A percentile compares a stretch with the other conserved stretches of the same genome.
phyloP scores from a whole-genome alignment of 768 basidiomycete species.

The Russula compacta region DNA sequence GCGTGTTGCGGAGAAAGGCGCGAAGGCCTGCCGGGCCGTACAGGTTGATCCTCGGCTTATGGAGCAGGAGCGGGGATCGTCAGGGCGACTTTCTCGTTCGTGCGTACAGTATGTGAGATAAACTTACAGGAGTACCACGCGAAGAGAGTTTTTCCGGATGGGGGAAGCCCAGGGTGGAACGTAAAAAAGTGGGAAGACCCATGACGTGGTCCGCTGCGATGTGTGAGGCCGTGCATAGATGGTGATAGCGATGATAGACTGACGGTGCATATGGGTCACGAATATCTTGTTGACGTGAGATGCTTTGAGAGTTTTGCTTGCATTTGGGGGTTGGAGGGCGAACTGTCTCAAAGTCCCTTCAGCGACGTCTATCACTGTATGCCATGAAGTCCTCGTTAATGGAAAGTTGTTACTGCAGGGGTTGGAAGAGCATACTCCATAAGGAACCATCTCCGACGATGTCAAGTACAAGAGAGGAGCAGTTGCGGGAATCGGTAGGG shows the following conservation, averaged over 20 bases:
- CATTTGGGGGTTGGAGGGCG: conserved; percentile 38
- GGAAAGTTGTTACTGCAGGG: background rate
- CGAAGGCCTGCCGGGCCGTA: conserved; percentile 78
- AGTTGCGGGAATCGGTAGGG: conserved; percentile 62
- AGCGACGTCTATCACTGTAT: conserved; percentile 72
- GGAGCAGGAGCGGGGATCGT: background rate
- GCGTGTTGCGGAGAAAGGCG: conserved; percentile 57
- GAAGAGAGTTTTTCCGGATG: conserved; percentile 25
- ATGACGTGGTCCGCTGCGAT: conserved; percentile 60
- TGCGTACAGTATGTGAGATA: background rate
- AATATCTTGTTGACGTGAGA: conserved; percentile 59
- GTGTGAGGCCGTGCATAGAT: too few species aligned
- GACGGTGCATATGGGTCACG: conserved; percentile 78
- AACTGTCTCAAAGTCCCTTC: conserved; percentile 74
- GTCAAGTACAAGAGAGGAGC: conserved; percentile 63
- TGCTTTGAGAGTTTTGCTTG: conserved; percentile 29
- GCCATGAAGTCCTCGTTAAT: background rate
- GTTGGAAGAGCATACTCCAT: conserved; percentile 47
- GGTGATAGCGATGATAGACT: conserved; percentile 20
- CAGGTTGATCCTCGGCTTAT: conserved; percentile 47
- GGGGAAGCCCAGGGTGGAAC: conserved; percentile 44
- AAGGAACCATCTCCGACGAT: conserved; percentile 44
- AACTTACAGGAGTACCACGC: conserved; percentile 6
- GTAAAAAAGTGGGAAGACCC: conserved; percentile 61
- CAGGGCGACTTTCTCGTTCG: background rate